Evolutionary conservation across 495 filamentous ascomycete species (phyloP).

Genomic region (Aspergillus cristatus): DNA sequence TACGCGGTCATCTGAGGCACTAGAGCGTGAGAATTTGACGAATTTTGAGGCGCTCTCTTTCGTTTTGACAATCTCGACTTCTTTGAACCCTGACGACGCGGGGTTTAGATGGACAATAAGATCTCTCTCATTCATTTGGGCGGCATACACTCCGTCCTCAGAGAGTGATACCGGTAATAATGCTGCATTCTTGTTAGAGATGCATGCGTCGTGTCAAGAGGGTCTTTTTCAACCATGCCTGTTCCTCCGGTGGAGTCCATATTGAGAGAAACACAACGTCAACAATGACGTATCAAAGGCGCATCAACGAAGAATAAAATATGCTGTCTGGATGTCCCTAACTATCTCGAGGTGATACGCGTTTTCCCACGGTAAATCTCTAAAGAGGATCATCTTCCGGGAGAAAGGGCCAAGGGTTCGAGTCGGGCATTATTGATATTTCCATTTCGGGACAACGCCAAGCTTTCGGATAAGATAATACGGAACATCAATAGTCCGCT

Average conservation of each 20-base stretch:
- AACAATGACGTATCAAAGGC: too few species aligned
- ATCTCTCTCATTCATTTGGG: slow-evolving; percentile 27
- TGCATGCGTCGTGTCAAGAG: too few species aligned
- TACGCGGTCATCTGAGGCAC: slow-evolving; percentile 13
- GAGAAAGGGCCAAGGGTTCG: too few species aligned
- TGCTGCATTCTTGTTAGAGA: slow-evolving; percentile 10
- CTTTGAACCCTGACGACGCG: slow-evolving; percentile 20
- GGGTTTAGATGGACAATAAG: slow-evolving; percentile 28
- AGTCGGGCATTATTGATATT: background rate
- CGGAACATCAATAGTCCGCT: slow-evolving; percentile 17
- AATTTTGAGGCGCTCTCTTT: slow-evolving; percentile 25
- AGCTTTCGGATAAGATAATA: slow-evolving; percentile 22
- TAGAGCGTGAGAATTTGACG: slow-evolving; percentile 21
- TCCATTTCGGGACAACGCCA: slow-evolving; percentile 2
- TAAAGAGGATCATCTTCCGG: too few species aligned
- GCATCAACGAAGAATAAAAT: too few species aligned
- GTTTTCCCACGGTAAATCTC: too few species aligned
- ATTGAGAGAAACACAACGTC: too few species aligned
- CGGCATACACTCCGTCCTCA: slow-evolving; percentile 28
- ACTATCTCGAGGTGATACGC: too few species aligned
- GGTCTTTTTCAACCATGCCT: too few species aligned
- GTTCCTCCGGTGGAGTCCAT: slow-evolving; percentile 28
- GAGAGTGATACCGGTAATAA: slow-evolving; percentile 17
- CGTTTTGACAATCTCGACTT: slow-evolving; percentile 24
- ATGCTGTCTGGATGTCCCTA: too few species aligned